These are phyloP conservation scores for Suhomyces kilbournensis DNA, from an alignment of 805 yeast species.

Conservation along the genomic window DNA sequence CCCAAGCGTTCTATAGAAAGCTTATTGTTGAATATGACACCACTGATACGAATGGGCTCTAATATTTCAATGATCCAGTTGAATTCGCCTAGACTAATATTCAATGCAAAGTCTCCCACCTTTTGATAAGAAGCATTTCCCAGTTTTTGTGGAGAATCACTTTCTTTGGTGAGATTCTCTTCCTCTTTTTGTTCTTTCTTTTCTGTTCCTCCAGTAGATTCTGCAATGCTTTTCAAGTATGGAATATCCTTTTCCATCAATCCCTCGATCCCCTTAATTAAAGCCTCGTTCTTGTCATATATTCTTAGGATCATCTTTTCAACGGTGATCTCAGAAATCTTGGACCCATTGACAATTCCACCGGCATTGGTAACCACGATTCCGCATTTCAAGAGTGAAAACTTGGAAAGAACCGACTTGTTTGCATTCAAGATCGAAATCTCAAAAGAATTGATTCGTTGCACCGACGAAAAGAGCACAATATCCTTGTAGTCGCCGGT, in stretches of 20 bases:
- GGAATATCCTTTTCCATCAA: slow-evolving; percentile 13
- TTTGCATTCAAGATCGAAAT: slow-evolving; percentile 7
- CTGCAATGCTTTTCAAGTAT: slow-evolving; percentile 5
- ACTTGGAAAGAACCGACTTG: slow-evolving; percentile 1
- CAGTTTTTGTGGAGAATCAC: background rate
- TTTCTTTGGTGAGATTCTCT: background rate
- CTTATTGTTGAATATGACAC: slow-evolving; percentile 15
- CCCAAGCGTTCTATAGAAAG: slow-evolving; percentile 12
- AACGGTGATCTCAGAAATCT: slow-evolving; percentile 8
- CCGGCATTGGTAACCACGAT: slow-evolving; percentile 13
- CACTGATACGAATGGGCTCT: slow-evolving; percentile 15
- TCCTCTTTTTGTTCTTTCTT: background rate
- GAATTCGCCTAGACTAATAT: slow-evolving; percentile 18
- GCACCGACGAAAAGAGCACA: slow-evolving; percentile 1
- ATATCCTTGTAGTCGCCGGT: slow-evolving; percentile 1
- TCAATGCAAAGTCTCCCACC: slow-evolving; percentile 10
- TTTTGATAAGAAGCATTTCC: background rate
- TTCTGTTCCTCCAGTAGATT: background rate
- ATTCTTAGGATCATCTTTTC: slow-evolving; percentile 6
- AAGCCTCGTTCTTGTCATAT: slow-evolving; percentile 9
- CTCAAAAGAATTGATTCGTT: slow-evolving; percentile 1
- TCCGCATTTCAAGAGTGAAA: slow-evolving; percentile 4
- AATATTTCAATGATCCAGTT: slow-evolving; percentile 18
- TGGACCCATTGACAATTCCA: slow-evolving; percentile 9
- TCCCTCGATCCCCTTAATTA: slow-evolving; percentile 8